phyloP scores from a whole-genome alignment of 768 basidiomycete species.

The Tylopilus intermedius region DNA sequence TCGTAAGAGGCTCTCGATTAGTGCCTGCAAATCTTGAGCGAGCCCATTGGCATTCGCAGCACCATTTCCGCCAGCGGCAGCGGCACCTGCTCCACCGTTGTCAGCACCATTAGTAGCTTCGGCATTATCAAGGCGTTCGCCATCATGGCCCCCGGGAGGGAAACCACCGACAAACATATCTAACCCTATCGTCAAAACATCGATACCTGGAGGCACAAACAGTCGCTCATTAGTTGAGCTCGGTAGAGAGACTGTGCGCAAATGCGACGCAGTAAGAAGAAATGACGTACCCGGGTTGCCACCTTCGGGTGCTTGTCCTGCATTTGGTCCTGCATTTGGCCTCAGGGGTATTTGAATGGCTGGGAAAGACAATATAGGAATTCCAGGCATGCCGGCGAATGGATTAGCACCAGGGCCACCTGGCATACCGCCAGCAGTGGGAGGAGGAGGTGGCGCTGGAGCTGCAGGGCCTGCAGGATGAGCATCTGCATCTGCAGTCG shows the following conservation, averaged over 20 bases:
- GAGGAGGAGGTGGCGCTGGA: background rate
- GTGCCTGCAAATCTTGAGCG: slow-evolving; percentile 22
- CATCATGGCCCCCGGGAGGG: slow-evolving; percentile 10
- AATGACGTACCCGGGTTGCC: slow-evolving; percentile 18
- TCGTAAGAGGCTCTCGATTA: slow-evolving; percentile 26
- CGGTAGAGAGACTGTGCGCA: slow-evolving; percentile 13
- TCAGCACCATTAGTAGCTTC: slow-evolving; percentile 1
- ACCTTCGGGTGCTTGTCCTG: slow-evolving; percentile 9
- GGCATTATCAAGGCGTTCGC: slow-evolving; percentile 8
- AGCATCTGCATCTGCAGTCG: background rate
- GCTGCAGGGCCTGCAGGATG: background rate
- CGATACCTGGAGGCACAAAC: slow-evolving; percentile 12
- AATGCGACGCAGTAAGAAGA: background rate
- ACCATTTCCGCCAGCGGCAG: slow-evolving; percentile 17
- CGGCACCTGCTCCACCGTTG: slow-evolving; percentile 1
- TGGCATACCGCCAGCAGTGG: background rate
- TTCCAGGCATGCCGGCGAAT: slow-evolving; percentile 17
- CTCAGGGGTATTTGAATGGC: slow-evolving; percentile 23
- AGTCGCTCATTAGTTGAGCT: slow-evolving; percentile 17
- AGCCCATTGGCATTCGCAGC: slow-evolving; percentile 16
- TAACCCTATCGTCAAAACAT: slow-evolving; percentile 37
- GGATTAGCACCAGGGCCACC: slow-evolving; percentile 16
- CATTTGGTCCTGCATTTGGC: slow-evolving; percentile 1
- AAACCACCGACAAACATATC: slow-evolving; percentile 34
- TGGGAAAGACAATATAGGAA: slow-evolving; percentile 28